These are phyloP conservation scores for Alliaria petiolata DNA, from an alignment of 345 rosid genomes.

Conservation along the genomic window DNA sequence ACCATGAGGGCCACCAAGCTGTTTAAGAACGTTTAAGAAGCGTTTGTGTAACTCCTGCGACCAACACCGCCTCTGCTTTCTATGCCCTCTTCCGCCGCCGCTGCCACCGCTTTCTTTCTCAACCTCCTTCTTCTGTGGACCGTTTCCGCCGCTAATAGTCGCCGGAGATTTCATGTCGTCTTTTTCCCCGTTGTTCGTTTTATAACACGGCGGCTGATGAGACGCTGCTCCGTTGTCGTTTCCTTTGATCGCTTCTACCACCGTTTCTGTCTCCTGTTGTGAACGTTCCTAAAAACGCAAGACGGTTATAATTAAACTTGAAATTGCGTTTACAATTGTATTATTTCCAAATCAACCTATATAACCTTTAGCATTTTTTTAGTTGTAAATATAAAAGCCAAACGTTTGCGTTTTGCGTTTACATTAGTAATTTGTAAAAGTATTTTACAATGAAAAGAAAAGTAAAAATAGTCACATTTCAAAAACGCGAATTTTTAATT, in stretches of 20 bases:
- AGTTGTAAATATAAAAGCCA: too few species aligned
- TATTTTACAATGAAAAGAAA: too few species aligned
- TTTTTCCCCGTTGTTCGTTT: conserved; percentile 44
- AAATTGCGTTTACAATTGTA: too few species aligned
- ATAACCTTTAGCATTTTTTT: too few species aligned
- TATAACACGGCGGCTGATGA: conserved; percentile 43
- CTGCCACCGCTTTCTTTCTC: conserved; percentile 36
- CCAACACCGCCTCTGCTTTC: conserved; percentile 92
- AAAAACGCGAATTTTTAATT: too few species aligned
- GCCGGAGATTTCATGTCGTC: too few species aligned
- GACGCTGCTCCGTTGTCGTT: conserved; percentile 27
- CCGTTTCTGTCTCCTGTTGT: conserved; percentile 46
- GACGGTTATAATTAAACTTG: too few species aligned
- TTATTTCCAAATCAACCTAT: too few species aligned
- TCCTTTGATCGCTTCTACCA: conserved; percentile 47
- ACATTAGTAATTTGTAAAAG: too few species aligned
- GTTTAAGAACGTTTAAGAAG: conserved; percentile 79
- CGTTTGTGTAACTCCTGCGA: conserved; percentile 85
- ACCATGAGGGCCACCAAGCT: conserved; percentile 95
- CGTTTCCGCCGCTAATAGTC: too few species aligned
- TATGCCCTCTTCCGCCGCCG: conserved; percentile 15
- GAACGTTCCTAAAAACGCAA: conserved; percentile 36
- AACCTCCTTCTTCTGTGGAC: conserved; percentile 22
- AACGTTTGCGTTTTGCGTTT: too few species aligned
- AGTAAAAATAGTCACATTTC: too few species aligned